Base-by-base conservation (phyloP, 2,329 filamentous ascomycete species). In the Cordyceps pruinosa region DNA sequence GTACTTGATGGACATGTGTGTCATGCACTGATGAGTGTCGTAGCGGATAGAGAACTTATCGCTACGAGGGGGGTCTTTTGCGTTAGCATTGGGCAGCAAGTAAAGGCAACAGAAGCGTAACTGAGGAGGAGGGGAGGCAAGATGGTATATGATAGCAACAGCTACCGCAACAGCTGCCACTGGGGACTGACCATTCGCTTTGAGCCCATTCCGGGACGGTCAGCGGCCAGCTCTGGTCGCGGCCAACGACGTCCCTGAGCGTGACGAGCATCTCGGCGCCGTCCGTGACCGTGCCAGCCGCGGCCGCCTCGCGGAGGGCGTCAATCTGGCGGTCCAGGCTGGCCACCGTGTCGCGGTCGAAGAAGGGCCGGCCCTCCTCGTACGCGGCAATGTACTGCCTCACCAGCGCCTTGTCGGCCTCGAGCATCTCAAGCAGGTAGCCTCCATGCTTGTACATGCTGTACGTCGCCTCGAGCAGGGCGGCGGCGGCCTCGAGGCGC, bases 281-380 rank as follows among this genome's bases (percentile, higher is more conserved):
- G 21, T 45, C 17, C n/a, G n/a, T n/a, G 5, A 28, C 23, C 3
- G 13, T 17, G 13, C n/a, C 50, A 2, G 28, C 15, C 6, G 15
- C 34, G 26, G 12, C 49, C n/a, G 17, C n/a, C 49, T 34, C 10
- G 4, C 23, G 12, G 2, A 37, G 4, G 9, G 28, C 42, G 23
- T 55, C 51, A 39, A 55, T 35, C 51, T 55, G 51, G 12, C 37
- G 41, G 23, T 35, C 41, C n/a, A 55, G n/a, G 32, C 32, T 32
- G 23, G 23, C 51, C 28, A 55, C 15, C 32, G 10, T 28, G n/a
- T 47, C 51, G 6, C 51, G 41, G 8, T 23, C 5, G 5, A 17
- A 55, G 35, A 47, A 55, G 0, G n/a, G 42, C 17, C 17, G 21
- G 2, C 51, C 51, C 9, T n/a, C 30, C 2, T 47, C 51, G 9